phyloP scores from a whole-genome alignment of 306 rosid species.

The Potentilla sterilis region DNA sequence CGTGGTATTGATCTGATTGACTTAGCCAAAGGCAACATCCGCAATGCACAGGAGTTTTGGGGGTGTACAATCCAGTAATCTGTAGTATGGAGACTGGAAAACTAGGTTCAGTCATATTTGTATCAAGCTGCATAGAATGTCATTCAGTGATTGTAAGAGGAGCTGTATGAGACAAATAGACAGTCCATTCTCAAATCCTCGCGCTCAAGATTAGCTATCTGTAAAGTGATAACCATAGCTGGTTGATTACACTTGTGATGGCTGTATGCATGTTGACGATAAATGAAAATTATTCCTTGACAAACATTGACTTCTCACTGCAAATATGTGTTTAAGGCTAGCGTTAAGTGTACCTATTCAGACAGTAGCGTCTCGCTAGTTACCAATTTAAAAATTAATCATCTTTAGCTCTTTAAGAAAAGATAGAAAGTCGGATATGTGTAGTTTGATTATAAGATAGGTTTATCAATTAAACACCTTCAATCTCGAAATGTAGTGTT shows the following conservation, averaged over 20 bases:
- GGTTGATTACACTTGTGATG: neutral
- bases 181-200: neutral
- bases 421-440: neutral
- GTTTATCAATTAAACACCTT: neutral
- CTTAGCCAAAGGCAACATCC: conserved; percentile 72
- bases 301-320: neutral
- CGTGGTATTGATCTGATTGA: conserved; percentile 91
- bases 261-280: neutral
- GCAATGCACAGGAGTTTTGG: conserved; percentile 62
- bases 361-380: neutral
- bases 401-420: neutral
- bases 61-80: conserved; percentile 79
- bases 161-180: neutral
- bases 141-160: conserved; percentile 2
- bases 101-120: conserved; percentile 5
- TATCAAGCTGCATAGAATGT: neutral
- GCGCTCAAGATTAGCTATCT: neutral
- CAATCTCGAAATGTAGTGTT: neutral
- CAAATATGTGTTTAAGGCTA: neutral
- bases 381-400: neutral
- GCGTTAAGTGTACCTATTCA: neutral
- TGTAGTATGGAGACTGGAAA: neutral
- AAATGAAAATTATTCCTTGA: neutral
- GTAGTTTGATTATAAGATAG: neutral
- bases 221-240: neutral